Conservation (phyloP, 2,329 filamentous ascomycete species). For the Pseudohalonectria lignicola region DNA sequence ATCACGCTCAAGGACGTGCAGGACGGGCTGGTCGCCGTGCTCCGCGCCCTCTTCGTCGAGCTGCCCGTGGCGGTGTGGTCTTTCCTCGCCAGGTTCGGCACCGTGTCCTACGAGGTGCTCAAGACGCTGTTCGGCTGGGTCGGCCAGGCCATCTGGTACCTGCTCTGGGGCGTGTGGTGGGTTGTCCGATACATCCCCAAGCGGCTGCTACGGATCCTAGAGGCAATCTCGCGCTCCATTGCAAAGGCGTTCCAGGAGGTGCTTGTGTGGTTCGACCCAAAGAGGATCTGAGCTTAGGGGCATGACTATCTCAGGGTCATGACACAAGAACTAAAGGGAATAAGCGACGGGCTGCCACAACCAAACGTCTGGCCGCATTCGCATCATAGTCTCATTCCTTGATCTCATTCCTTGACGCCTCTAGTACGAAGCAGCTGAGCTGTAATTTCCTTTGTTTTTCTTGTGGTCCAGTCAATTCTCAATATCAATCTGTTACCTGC, state of each 20-base stretch:
- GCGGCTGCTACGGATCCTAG: slow-evolving; percentile 19
- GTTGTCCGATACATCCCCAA: slow-evolving; percentile 21
- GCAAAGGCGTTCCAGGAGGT: slow-evolving; percentile 21
- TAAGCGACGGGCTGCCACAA: no score
- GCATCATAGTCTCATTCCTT: no score
- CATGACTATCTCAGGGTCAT: no score
- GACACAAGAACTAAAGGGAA: no score
- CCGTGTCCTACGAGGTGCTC: slow-evolving; percentile 15
- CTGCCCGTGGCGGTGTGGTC: slow-evolving; percentile 13
- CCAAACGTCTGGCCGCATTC: no score
- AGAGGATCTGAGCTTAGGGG: slow-evolving; percentile 12
- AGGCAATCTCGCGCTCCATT: slow-evolving; percentile 17
- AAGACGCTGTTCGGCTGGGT: slow-evolving; percentile 17
- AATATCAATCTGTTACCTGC: no score
- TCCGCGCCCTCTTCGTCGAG: slow-evolving; percentile 12
- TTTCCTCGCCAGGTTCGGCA: slow-evolving; percentile 12
- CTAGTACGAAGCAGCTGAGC: no score
- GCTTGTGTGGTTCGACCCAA: slow-evolving; percentile 24
- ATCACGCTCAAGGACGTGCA: slow-evolving; percentile 28
- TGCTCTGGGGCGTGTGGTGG: slow-evolving; percentile 14
- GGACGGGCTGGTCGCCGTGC: slow-evolving; percentile 20
- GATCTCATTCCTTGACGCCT: no score
- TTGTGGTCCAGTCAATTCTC: no score
- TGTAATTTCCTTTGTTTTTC: no score
- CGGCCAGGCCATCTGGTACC: slow-evolving; percentile 15